Base-by-base conservation (phyloP, 805 yeast species). In the Candida maris region DNA sequence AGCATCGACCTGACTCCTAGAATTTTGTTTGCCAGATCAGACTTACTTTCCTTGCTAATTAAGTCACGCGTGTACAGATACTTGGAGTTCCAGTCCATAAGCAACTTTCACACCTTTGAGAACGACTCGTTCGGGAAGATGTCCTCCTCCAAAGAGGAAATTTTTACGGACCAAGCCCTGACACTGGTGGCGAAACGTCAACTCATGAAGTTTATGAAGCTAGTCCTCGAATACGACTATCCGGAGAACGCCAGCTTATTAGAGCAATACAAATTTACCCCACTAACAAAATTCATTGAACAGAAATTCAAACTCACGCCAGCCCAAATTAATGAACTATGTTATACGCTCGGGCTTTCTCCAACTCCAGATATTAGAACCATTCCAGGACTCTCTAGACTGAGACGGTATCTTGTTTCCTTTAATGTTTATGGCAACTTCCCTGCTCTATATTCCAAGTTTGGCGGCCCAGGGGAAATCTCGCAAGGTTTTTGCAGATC, bases 401-500 rank as follows among this genome's bases (percentile, higher is more conserved):
- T 91, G 39, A 81, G 85, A 58, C 73, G 97, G 38, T 93, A 87
- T 56, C 66, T 93, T 43, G 67, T 77, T 6, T 85, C 96, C 13
- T 81, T 86, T 56, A 95, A 89, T 50, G 86, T 89, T 4, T 93
- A 89, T 60, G 98, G 98, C 10, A 83, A 79, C 45, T 91, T 93
- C 71, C 97, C 98, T 3, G 94, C 85, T 9, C 70, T 91, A 67
- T 81, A 81, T 51, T 84, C 95, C 34, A 91, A 87, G 67, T 91
- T 81, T 63, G 98, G 97, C 39, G 94, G 96, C 3, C 89, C 95
- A 0, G 96, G 97, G 35, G 98, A 91, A 62, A 68, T 91, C 19
- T 81, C 95, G 12, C 98, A 91, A 65, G 98, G 97, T 2, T 91
- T 93, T 61, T 91, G 97, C 64, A 74, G 98, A 51, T 84, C 95